Percentiles rank a stretch among this genome's conserved stretches.
phyloP scores from a whole-genome alignment of 2,329 filamentous ascomycete genomes.

The Esteya vermicola region DNA sequence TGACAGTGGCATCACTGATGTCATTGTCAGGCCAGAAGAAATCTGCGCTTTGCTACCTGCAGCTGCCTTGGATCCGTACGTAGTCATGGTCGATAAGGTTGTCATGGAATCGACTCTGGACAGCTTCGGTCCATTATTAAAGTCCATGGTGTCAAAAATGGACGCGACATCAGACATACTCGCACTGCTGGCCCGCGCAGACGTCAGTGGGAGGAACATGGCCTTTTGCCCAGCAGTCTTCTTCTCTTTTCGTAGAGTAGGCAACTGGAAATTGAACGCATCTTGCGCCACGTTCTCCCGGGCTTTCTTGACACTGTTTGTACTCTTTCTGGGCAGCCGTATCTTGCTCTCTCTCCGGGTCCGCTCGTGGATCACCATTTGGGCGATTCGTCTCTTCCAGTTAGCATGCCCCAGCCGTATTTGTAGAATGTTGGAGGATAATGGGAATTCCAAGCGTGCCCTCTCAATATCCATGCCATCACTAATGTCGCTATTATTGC shows the following conservation, averaged over 20 bases:
- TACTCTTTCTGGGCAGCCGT: not conserved
- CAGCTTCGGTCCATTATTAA: not conserved
- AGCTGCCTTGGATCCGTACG: conserved; percentile 1
- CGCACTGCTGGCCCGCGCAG: conserved; percentile 3
- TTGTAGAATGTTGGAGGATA: conserved; percentile 7
- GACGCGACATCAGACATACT: conserved; percentile 5
- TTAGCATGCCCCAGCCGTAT: conserved; percentile 8
- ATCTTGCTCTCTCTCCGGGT: conserved; percentile 5
- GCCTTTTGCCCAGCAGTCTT: not conserved
- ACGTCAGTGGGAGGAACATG: conserved; percentile 5
- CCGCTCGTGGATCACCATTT: conserved; percentile 5
- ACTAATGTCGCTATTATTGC: conserved; percentile 5
- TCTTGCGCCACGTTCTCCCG: conserved; percentile 8
- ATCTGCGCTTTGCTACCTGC: not conserved
- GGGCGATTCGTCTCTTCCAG: conserved; percentile 7
- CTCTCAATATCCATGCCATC: conserved; percentile 7
- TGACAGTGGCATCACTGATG: not conserved
- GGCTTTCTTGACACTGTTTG: conserved; percentile 1
- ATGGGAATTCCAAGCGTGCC: conserved; percentile 7
- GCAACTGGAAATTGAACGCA: conserved; percentile 9
- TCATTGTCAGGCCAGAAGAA: no score
- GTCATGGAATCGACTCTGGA: conserved; percentile 2
- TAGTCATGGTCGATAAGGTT: conserved; percentile 7
- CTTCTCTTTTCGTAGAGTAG: conserved; percentile 2
- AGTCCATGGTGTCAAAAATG: conserved; percentile 3